Conservation (phyloP, 441 rosid genomes). For the Theobroma grandiflorum region DNA sequence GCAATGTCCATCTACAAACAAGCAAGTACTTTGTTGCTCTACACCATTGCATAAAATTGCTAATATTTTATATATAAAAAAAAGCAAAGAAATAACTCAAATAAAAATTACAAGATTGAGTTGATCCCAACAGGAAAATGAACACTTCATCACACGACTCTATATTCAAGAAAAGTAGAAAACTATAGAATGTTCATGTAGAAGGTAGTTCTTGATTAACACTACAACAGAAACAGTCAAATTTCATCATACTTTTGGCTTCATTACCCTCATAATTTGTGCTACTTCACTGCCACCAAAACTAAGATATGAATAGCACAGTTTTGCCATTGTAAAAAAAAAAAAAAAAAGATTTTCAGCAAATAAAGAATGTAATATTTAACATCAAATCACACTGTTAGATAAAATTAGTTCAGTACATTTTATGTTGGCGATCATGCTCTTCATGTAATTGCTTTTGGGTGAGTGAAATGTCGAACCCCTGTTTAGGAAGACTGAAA, state of each 20-base stretch:
- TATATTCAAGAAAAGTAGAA: neutral
- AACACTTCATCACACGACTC: neutral
- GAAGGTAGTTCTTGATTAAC: neutral
- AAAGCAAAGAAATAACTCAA: neutral
- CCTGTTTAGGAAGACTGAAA: slow-evolving; percentile 88
- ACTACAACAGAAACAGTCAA: neutral
- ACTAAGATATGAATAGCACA: neutral
- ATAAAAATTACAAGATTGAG: neutral
- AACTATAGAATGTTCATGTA: neutral
- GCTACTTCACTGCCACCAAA: neutral
- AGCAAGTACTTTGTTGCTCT: neutral
- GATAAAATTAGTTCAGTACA: slow-evolving; percentile 49
- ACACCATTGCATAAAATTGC: neutral
- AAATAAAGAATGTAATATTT: neutral
- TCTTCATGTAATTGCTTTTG: slow-evolving; percentile 92
- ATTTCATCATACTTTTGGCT: neutral
- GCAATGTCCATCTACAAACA: neutral
- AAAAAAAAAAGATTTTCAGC: neutral
- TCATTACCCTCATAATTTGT: neutral
- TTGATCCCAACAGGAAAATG: neutral
- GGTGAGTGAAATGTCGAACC: slow-evolving; percentile 85
- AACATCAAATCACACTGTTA: neutral
- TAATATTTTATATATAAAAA: neutral
- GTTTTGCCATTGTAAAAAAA: neutral
- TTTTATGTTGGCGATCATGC: slow-evolving; percentile 75